phyloP scores from a whole-genome alignment of 805 yeast species.

The Saccharomycopsis synnaedendra region DNA sequence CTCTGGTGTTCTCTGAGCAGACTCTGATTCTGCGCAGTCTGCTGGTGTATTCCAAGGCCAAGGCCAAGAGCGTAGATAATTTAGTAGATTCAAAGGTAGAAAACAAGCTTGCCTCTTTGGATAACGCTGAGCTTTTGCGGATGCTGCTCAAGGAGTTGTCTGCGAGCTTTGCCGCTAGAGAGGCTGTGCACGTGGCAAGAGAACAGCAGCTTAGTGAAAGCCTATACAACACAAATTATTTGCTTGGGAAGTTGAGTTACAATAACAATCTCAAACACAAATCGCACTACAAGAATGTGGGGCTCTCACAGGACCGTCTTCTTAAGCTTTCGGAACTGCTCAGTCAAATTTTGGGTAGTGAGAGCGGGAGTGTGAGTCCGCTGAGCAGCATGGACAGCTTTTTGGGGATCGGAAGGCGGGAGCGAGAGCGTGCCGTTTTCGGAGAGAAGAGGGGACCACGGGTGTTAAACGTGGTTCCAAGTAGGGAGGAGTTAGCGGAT shows the following conservation, averaged over 20 bases:
- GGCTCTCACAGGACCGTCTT: not conserved
- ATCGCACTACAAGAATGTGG: not conserved
- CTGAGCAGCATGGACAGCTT: too few relatives aligned
- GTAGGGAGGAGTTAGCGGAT: too few relatives aligned
- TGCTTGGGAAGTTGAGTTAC: slow-evolving; percentile 11
- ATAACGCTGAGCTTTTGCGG: slow-evolving; percentile 2
- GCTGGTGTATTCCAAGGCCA: not conserved
- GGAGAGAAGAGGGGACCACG: too few relatives aligned
- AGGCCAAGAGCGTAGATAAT: not conserved
- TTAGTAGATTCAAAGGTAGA: slow-evolving; percentile 2
- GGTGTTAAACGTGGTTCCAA: too few relatives aligned
- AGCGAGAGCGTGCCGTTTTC: too few relatives aligned
- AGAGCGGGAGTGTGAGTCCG: too few relatives aligned
- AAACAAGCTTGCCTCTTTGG: slow-evolving; percentile 1
- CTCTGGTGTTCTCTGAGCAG: slow-evolving; percentile 4
- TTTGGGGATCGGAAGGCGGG: too few relatives aligned
- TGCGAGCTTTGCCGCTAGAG: not conserved
- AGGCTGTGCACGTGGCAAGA: slow-evolving; percentile 1
- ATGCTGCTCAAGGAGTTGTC: slow-evolving; percentile 5
- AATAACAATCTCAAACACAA: not conserved
- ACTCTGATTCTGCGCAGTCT: too few relatives aligned
- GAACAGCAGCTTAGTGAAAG: slow-evolving; percentile 5
- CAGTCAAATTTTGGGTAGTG: too few relatives aligned
- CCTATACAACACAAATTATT: slow-evolving; percentile 7
- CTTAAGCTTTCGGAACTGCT: not conserved